Evolutionary conservation across 768 basidiomycete genomes (phyloP), one percentile per base, ranked within the genome.

Genomic region (Podaxis pistillaris): DNA sequence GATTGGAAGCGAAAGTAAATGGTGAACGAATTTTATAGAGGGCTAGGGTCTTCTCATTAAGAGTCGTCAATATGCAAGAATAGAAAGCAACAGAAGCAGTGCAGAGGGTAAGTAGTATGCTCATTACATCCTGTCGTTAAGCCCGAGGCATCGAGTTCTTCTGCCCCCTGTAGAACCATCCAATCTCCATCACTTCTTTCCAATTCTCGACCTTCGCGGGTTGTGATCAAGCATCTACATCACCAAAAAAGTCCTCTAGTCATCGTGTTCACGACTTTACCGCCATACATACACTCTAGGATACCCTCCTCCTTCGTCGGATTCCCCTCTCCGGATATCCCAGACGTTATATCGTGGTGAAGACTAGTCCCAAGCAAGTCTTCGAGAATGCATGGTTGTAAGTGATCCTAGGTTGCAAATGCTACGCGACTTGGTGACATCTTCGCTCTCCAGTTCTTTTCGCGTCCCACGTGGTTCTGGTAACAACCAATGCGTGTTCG

Each of bases 1-100:
- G 67, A 67, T 66, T 63, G 66, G 55, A 33, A 46, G 55, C 44
- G 63, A 52, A 41, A 46, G 12, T 53, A 37, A 56, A 13, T 26
- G 44, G 41, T 49, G 51, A 26, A 44, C 52, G 54, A 56, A 13
- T 36, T 62, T 62, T 62, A 62, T 62, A 62, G 44, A 46, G 19
- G 2, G 44, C 44, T 9, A 19, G 44, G 44, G 44, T 19, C 38
- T 47, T 62, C 55, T 59, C 56, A 50, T 62, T 62, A 47, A 61
- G 33, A 62, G 54, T 37, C 19, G 24, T 40, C 38, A 37, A 24
- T 33, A 58, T 58, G 47, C 60, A 55, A 53, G 60, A 62, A 62
- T 62, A 62, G 53, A 54, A 36, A 58, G 47, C 30, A 47, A 46
- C 30, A 56, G 37, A 50, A 37, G 40, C 53, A 38, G 44, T 51